Base-by-base conservation (phyloP, 176 grass and related monocot genomes). In the Tillandsia fasciculata region DNA sequence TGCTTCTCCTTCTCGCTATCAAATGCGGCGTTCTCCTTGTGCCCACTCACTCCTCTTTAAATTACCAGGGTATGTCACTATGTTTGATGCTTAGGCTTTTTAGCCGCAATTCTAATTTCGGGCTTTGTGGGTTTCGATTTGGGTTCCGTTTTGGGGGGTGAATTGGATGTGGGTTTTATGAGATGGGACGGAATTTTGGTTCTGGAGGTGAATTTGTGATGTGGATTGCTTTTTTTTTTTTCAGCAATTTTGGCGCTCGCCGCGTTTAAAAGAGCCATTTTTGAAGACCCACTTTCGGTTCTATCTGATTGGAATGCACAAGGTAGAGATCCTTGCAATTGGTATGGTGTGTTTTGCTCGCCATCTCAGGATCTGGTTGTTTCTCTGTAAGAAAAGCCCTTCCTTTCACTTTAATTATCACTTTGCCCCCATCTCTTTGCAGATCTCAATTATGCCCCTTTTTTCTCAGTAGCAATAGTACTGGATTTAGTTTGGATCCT, bases 331-430 rank as follows among this genome's bases (percentile, higher is more conserved):
- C 84, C 94, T 69, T 99, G 94, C 77, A 86, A 80, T 75, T 99
- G 94, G 94, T 79, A 76, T 58, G 94, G 87, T 47, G 94, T 93
- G 69, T 65, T 78, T 84, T 99, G 94, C 79, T 90, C 89, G 48
- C 49, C 72, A 53, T 79, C 81, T 7, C 81, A 76, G 73, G 73
- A 86, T 75, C 77, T 76, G 61, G 79, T 99, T 63, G 74, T 93
- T 69, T 90, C 82, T 27, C 81, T 99, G 94, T 99, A 93, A 99
- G 86, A 28, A 75, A 53, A 64, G 33, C 14, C 13, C 3, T 14
- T 71, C 24, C 33, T 65, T 57, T 11, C 6, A 2, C 58, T 8
- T 47, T 71, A 15, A 64, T 77, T 22, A 49, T 71, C 11, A 72
- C 14, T 14, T 12, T 50, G 13, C 23, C 27, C 59, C 59, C 26